These are phyloP conservation scores for Globisporangium viniferum DNA, from an alignment of 352 stramenopile genomes.

Conservation along the genomic window DNA sequence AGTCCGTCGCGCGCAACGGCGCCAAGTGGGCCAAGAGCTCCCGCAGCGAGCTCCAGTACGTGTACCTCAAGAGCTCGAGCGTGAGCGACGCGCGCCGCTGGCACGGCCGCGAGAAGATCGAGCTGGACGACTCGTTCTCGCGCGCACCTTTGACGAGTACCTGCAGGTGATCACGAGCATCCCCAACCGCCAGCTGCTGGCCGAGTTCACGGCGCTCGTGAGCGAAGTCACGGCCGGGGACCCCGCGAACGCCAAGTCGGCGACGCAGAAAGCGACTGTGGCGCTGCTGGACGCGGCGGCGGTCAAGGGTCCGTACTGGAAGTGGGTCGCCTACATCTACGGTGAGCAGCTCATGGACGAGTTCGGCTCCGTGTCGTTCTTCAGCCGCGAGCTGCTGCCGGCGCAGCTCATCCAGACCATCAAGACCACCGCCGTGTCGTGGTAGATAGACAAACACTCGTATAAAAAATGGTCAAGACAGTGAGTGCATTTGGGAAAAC, in stretches of 20 bases:
- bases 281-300: slow-evolving; percentile 8
- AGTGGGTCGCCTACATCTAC: slow-evolving; percentile 43
- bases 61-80: slow-evolving; percentile 27
- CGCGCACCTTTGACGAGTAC: slow-evolving; percentile 27
- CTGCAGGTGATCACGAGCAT: slow-evolving; percentile 20
- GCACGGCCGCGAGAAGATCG: slow-evolving; percentile 9
- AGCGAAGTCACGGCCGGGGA: slow-evolving; percentile 13
- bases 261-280: slow-evolving; percentile 11
- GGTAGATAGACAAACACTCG: slow-evolving; percentile 12
- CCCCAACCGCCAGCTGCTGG: neutral
- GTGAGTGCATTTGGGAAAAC: too few relatives aligned
- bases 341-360: slow-evolving; percentile 37
- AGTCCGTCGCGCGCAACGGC: slow-evolving; percentile 22
- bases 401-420: slow-evolving; percentile 45
- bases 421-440: slow-evolving; percentile 39
- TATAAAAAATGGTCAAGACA: neutral
- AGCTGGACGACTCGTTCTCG: slow-evolving; percentile 27
- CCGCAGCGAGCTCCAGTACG: slow-evolving; percentile 15
- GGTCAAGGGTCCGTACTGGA: slow-evolving; percentile 23
- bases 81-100: slow-evolving; percentile 25
- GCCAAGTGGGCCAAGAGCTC: slow-evolving; percentile 19
- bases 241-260: slow-evolving; percentile 8
- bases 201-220: slow-evolving; percentile 24
- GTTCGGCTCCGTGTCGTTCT: slow-evolving; percentile 45
- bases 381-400: slow-evolving; percentile 40